These are phyloP conservation scores for Starmerella riodocensis DNA, from an alignment of 805 yeast species.

Conservation along the genomic window DNA sequence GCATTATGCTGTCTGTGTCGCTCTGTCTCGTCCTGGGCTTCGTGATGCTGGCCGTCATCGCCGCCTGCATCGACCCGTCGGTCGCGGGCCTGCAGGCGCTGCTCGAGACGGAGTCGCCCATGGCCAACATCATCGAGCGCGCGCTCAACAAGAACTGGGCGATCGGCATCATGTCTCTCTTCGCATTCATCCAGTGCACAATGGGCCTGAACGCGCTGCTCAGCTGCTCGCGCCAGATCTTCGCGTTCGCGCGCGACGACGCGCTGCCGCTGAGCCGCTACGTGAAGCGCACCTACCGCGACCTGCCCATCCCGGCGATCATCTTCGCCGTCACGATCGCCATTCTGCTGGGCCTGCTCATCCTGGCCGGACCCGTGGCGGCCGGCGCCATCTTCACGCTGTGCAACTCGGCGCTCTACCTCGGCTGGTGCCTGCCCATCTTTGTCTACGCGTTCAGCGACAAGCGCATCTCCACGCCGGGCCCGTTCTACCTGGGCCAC, in stretches of 20 bases:
- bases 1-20: slow-evolving; percentile 46
- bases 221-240: slow-evolving; percentile 56
- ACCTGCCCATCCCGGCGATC: slow-evolving; percentile 61
- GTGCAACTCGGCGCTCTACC: slow-evolving; percentile 46
- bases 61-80: slow-evolving; percentile 35
- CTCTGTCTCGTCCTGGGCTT: slow-evolving; percentile 49
- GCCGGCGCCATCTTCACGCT: slow-evolving; percentile 54
- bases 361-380: slow-evolving; percentile 46
- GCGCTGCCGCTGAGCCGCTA: slow-evolving; percentile 50
- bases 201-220: slow-evolving; percentile 53
- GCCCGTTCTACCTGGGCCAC: slow-evolving; percentile 52
- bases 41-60: slow-evolving; percentile 39
- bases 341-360: slow-evolving; percentile 43
- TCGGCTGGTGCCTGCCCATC: slow-evolving; percentile 53
- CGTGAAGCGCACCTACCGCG: slow-evolving; percentile 42
- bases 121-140: slow-evolving; percentile 52
- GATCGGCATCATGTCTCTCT: slow-evolving; percentile 45
- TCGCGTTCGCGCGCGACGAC: slow-evolving; percentile 67
- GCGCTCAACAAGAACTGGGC: slow-evolving; percentile 55
- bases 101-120: slow-evolving; percentile 43
- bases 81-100: slow-evolving; percentile 34
- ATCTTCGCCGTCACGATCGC: slow-evolving; percentile 39
- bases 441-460: slow-evolving; percentile 38
- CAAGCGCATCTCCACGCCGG: slow-evolving; percentile 42
- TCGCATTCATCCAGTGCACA: slow-evolving; percentile 47